Conservation (phyloP, 306 rosid genomes). For the Begonia fuchsioides region DNA sequence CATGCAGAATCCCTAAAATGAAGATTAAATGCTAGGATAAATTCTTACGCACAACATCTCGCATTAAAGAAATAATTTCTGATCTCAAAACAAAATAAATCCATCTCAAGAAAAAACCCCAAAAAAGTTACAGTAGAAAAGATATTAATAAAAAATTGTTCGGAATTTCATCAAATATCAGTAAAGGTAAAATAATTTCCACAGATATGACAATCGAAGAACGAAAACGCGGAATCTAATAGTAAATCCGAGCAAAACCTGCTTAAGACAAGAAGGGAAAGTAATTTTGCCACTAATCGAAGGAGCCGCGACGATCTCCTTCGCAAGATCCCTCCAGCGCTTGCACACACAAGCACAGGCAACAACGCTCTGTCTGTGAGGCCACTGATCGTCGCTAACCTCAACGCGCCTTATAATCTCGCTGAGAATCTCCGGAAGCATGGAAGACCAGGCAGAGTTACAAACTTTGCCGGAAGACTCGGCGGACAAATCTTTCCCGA, state of each 20-base stretch:
- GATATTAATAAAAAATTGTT: neutral
- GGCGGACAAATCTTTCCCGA: slow-evolving; percentile 8
- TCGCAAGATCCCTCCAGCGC: slow-evolving; percentile 76
- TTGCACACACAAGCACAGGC: slow-evolving; percentile 87
- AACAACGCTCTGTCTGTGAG: slow-evolving; percentile 66
- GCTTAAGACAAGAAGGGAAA: slow-evolving; percentile 90
- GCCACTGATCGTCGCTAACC: slow-evolving; percentile 66
- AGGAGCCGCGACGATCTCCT: slow-evolving; percentile 48
- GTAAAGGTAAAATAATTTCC: too few species aligned
- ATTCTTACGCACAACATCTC: too few species aligned
- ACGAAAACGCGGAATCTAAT: neutral
- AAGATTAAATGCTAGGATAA: too few species aligned
- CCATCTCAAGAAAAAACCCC: too few species aligned
- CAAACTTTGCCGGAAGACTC: slow-evolving; percentile 4
- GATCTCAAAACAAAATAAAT: too few species aligned
- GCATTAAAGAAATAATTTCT: too few species aligned
- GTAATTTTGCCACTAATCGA: slow-evolving; percentile 51
- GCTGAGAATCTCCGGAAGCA: slow-evolving; percentile 78
- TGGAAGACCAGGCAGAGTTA: slow-evolving; percentile 44
- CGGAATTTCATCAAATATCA: neutral
- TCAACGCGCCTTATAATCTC: slow-evolving; percentile 73
- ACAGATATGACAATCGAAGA: neutral
- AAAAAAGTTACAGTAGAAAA: too few species aligned
- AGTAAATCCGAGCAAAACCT: slow-evolving; percentile 27
- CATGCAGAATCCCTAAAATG: too few species aligned